Conservation (phyloP, 257 asterid genomes). For the Penstemon barbatus region DNA sequence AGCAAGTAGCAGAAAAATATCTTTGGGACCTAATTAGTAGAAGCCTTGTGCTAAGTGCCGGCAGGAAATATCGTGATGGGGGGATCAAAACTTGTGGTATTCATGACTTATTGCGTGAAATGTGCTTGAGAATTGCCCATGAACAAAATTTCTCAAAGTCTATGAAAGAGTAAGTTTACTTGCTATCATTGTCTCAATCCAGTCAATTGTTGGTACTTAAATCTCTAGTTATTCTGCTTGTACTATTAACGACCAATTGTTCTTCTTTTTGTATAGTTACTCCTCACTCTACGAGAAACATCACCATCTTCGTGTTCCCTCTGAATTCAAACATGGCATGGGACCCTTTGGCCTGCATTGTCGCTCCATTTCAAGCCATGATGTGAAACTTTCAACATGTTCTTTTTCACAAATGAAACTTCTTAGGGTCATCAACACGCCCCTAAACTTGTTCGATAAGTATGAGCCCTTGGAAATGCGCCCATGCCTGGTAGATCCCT, state of each 20-base stretch:
- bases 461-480: too few species aligned
- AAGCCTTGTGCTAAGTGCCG: background rate
- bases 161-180: background rate
- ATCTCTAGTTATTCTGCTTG: background rate
- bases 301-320: background rate
- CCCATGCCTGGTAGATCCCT: background rate
- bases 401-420: background rate
- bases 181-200: background rate
- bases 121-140: background rate
- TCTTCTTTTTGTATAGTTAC: background rate
- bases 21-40: conserved; percentile 4
- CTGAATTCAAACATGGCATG: background rate
- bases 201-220: too few species aligned
- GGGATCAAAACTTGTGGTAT: background rate
- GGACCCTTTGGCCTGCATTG: background rate
- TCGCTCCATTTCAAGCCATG: background rate
- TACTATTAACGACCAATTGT: background rate
- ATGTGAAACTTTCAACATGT: too few species aligned
- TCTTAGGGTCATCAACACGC: background rate
- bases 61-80: background rate
- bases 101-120: background rate
- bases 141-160: background rate
- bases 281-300: background rate
- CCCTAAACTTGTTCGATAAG: background rate
- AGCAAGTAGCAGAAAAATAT: background rate